A percentile compares a stretch with the other conserved stretches of the same genome.
phyloP scores from a whole-genome alignment of 305 asterid species.

The Plantago coronopus region DNA sequence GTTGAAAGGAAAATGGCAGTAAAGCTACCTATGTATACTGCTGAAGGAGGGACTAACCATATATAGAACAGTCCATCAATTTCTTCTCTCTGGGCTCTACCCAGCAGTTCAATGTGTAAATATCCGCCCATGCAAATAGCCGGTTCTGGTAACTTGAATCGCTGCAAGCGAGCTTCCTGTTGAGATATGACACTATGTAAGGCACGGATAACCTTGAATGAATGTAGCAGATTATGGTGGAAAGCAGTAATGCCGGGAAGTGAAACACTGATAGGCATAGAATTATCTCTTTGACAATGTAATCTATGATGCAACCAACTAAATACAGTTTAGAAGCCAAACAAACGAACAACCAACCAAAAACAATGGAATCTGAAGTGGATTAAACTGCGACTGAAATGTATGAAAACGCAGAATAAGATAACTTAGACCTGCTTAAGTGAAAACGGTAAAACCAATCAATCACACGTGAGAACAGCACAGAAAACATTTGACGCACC shows the following conservation, averaged over 20 bases:
- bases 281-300: background rate
- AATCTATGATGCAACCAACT: background rate
- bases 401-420: background rate
- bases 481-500: background rate
- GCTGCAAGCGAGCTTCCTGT: constrained; percentile 47
- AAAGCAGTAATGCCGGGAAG: too few relatives aligned
- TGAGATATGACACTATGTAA: background rate
- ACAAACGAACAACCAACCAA: too few relatives aligned
- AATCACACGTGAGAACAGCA: background rate
- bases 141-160: constrained; percentile 52
- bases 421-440: background rate
- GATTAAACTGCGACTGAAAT: background rate
- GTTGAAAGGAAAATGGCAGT: too few relatives aligned
- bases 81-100: constrained; percentile 47
- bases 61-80: constrained; percentile 42
- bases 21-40: background rate
- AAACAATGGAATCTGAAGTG: background rate
- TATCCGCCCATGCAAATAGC: constrained; percentile 54
- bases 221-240: background rate
- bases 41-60: constrained; percentile 34
- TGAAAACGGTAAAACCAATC: background rate
- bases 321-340: background rate
- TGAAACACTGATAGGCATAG: background rate
- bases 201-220: background rate
- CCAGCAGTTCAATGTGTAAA: constrained; percentile 49